phyloP scores from a whole-genome alignment of 2,329 filamentous ascomycete species.

The Dactylellina drechsleri region DNA sequence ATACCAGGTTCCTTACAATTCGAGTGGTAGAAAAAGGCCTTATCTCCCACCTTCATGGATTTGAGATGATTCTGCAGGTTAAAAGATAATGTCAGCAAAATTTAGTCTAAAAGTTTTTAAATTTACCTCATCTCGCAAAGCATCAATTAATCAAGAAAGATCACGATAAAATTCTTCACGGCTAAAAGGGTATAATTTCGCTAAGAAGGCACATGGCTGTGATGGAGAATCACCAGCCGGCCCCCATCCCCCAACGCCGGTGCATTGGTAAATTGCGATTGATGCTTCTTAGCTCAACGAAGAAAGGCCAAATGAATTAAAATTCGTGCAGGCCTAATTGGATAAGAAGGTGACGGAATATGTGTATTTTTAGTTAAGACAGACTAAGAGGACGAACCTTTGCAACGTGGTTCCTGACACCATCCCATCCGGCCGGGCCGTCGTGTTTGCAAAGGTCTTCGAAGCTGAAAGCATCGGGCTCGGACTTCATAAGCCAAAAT shows the following conservation, averaged over 20 bases:
- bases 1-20: conserved; percentile 74
- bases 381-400: conserved; percentile 36
- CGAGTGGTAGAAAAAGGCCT: conserved; percentile 97
- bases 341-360: conserved; percentile 11
- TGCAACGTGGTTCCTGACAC: conserved; percentile 65
- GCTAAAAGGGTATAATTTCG: conserved; percentile 54
- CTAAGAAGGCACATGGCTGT: conserved; percentile 43
- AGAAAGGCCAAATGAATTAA: not conserved
- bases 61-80: conserved; percentile 77
- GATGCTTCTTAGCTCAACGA: conserved; percentile 4
- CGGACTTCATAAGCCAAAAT: conserved; percentile 86
- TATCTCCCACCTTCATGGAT: conserved; percentile 88
- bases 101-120: not conserved
- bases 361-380: conserved; percentile 25
- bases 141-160: too few species aligned
- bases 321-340: not conserved
- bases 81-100: conserved; percentile 31
- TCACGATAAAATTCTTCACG: conserved; percentile 10
- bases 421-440: conserved; percentile 90
- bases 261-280: conserved; percentile 47
- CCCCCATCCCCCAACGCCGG: conserved; percentile 42
- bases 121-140: not conserved
- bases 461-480: conserved; percentile 86
- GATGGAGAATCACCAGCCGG: conserved; percentile 34
- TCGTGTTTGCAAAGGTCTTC: conserved; percentile 80